These are phyloP conservation scores for Lentinula edodes DNA, from an alignment of 768 basidiomycete species.

Conservation along the genomic window DNA sequence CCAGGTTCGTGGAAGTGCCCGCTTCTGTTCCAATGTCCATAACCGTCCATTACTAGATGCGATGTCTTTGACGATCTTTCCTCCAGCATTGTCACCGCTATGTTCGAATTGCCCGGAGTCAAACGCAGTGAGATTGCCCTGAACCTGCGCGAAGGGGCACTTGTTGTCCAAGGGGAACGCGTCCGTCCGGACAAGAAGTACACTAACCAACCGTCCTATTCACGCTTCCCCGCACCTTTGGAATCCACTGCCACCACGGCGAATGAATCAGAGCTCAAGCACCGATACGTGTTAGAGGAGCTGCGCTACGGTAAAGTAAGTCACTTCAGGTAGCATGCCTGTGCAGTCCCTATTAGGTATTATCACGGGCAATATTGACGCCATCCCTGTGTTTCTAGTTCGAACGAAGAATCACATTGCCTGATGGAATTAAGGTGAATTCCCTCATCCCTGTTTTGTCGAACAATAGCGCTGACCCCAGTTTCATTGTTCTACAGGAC, in stretches of 20 bases:
- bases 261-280: neutral
- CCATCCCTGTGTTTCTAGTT: neutral
- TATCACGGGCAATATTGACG: neutral
- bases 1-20: neutral
- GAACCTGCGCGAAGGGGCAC: neutral
- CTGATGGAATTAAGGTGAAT: neutral
- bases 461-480: neutral
- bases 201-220: neutral
- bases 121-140: neutral
- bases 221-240: neutral
- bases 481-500: neutral
- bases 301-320: conserved; percentile 3
- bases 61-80: neutral
- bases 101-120: conserved; percentile 2
- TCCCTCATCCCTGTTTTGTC: neutral
- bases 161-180: neutral
- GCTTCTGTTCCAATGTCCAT: neutral
- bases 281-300: neutral
- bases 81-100: neutral
- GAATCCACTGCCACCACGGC: neutral
- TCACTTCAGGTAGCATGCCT: neutral
- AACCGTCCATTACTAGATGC: neutral
- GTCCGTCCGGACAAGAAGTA: neutral
- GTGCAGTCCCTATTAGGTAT: neutral
- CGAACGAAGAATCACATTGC: neutral